phyloP scores from a whole-genome alignment of 768 basidiomycete genomes.

The Lentinula sp. region DNA sequence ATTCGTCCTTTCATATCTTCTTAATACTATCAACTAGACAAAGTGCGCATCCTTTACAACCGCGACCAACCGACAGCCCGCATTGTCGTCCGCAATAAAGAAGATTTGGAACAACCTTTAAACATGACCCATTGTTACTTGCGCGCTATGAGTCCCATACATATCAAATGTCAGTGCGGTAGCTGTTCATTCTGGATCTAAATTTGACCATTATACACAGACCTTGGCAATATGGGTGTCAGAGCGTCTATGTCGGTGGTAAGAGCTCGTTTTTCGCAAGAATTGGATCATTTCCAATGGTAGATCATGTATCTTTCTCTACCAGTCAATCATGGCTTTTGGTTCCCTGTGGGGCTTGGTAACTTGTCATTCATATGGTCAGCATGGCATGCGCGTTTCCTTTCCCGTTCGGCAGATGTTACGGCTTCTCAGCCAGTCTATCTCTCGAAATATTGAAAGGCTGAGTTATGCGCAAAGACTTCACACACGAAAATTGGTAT shows the following conservation, averaged over 20 bases:
- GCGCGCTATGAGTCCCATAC: conserved; percentile 86
- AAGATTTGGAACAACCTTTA: conserved; percentile 65
- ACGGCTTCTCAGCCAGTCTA: conserved; percentile 70
- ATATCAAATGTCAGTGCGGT: conserved; percentile 56
- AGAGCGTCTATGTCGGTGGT: conserved; percentile 84
- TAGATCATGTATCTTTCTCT: neutral
- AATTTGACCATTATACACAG: conserved; percentile 22
- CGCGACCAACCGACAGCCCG: conserved; percentile 67
- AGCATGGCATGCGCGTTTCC: conserved; percentile 76
- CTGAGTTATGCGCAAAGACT: conserved; percentile 72
- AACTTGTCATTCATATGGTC: conserved; percentile 72
- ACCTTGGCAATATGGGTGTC: conserved; percentile 77
- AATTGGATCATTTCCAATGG: conserved; percentile 3
- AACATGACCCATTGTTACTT: conserved; percentile 84
- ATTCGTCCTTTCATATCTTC: neutral
- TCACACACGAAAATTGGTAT: conserved; percentile 69
- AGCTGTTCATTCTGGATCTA: conserved; percentile 1
- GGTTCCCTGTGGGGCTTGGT: conserved; percentile 78
- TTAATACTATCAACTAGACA: conserved; percentile 36
- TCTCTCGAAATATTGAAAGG: conserved; percentile 75
- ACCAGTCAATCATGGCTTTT: conserved; percentile 72
- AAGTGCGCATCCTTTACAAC: conserved; percentile 73
- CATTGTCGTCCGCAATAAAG: conserved; percentile 53
- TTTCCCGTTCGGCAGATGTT: conserved; percentile 83
- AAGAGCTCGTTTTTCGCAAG: conserved; percentile 14